Evolutionary conservation across 352 stramenopile genomes (phyloP).

Genomic region (Globisporangium iwayamae): DNA sequence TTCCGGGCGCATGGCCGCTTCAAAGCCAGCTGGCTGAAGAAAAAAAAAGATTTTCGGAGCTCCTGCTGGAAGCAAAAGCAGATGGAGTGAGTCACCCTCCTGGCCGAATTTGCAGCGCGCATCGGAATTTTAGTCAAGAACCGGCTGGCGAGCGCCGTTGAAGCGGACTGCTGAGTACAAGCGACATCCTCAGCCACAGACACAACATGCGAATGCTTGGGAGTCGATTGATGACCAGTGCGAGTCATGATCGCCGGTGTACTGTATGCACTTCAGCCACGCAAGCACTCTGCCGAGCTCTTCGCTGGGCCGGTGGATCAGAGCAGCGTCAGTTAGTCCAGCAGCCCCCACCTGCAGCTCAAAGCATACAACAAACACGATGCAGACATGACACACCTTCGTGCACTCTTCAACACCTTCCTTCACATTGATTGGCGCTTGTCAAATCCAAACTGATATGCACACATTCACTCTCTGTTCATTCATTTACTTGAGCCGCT

Average conservation of each 20-base stretch:
- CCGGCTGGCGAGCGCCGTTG: neutral
- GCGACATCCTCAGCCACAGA: neutral
- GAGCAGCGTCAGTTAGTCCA: neutral
- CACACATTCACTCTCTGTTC: neutral
- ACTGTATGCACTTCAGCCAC: too few species aligned
- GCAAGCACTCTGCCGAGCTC: too few species aligned
- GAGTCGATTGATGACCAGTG: too few species aligned
- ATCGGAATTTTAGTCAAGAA: neutral
- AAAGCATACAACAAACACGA: neutral
- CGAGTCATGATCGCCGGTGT: too few species aligned
- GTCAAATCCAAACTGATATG: neutral
- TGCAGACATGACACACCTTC: neutral
- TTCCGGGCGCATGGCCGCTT: neutral
- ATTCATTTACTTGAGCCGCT: constrained; percentile 58
- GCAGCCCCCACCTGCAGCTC: neutral
- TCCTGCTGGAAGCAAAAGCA: neutral
- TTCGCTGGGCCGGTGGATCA: too few species aligned
- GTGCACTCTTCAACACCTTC: neutral
- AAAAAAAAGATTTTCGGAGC: neutral
- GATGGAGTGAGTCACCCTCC: neutral
- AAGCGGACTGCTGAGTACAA: neutral
- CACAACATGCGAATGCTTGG: too few species aligned
- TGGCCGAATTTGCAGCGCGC: neutral
- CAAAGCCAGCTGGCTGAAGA: neutral
- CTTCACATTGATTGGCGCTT: too few species aligned